These are phyloP conservation scores for Saccharomyces hybrid DNA, from an alignment of 1,139 yeast genomes.

Conservation along the genomic window DNA sequence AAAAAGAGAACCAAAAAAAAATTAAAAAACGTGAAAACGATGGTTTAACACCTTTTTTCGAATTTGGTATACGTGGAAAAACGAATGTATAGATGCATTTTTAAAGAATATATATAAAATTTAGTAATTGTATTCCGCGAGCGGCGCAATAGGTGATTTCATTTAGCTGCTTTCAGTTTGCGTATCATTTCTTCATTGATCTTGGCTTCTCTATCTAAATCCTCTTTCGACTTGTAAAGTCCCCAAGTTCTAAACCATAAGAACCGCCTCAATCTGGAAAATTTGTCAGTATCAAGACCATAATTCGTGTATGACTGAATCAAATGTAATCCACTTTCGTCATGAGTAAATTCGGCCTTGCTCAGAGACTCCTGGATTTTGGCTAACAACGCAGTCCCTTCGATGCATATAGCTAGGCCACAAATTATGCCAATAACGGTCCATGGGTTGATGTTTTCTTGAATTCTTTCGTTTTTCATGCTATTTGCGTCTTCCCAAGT, in stretches of 20 bases:
- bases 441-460: conserved; percentile 26
- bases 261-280: conserved; percentile 50
- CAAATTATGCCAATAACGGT: conserved; percentile 23
- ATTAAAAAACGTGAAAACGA: not conserved
- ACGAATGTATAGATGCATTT: not conserved
- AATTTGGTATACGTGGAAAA: not conserved
- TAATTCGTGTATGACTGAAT: conserved; percentile 45
- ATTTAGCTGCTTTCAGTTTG: conserved; percentile 12
- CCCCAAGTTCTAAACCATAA: conserved; percentile 50
- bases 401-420: conserved; percentile 26
- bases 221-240: conserved; percentile 28
- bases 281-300: conserved; percentile 45
- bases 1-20: not conserved
- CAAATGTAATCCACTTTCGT: conserved; percentile 43
- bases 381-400: conserved; percentile 37
- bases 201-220: conserved; percentile 31
- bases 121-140: not conserved
- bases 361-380: conserved; percentile 29
- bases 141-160: not conserved
- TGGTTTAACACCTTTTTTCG: not conserved
- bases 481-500: conserved; percentile 58
- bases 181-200: conserved; percentile 29
- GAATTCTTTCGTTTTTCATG: conserved; percentile 10
- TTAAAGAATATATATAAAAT: not conserved
- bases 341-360: conserved; percentile 34